A percentile compares a stretch with the other conserved stretches of the same genome.
Evolutionary conservation across 345 rosid species (phyloP).

Genomic region (Noccaea bulbosa): DNA sequence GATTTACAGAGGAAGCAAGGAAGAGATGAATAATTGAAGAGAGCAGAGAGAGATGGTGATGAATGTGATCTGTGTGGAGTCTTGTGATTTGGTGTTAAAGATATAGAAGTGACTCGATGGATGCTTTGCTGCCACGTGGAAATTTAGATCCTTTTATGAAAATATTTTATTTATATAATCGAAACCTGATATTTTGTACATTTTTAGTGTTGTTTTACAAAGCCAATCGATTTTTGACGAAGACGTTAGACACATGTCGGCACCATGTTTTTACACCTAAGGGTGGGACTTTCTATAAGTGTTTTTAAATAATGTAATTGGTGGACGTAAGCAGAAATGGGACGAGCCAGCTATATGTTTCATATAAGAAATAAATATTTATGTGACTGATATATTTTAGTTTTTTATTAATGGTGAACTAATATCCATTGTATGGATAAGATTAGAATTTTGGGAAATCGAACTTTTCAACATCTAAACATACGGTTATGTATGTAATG

Average conservation of each 20-base stretch:
- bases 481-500: not conserved
- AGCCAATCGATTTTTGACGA: not conserved
- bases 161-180: not conserved
- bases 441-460: not conserved
- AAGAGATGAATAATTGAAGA: slow-evolving; percentile 4
- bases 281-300: not conserved
- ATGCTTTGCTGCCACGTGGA: slow-evolving; percentile 12
- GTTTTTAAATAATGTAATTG: not conserved
- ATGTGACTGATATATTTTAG: not conserved
- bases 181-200: slow-evolving; percentile 1
- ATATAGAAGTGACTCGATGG: slow-evolving; percentile 1
- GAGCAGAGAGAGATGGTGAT: slow-evolving; percentile 20
- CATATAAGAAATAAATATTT: not conserved
- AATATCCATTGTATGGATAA: not conserved
- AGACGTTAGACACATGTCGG: slow-evolving; percentile 5
- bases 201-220: not conserved
- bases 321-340: slow-evolving; percentile 29
- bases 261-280: not conserved
- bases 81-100: slow-evolving; percentile 8
- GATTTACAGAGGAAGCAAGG: slow-evolving; percentile 8
- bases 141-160: not conserved
- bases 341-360: slow-evolving; percentile 35
- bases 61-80: not conserved
- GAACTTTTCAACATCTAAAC: not conserved
- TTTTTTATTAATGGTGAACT: not conserved